These are phyloP conservation scores for Lepiota subincarnata DNA, from an alignment of 768 basidiomycete genomes.

Conservation along the genomic window DNA sequence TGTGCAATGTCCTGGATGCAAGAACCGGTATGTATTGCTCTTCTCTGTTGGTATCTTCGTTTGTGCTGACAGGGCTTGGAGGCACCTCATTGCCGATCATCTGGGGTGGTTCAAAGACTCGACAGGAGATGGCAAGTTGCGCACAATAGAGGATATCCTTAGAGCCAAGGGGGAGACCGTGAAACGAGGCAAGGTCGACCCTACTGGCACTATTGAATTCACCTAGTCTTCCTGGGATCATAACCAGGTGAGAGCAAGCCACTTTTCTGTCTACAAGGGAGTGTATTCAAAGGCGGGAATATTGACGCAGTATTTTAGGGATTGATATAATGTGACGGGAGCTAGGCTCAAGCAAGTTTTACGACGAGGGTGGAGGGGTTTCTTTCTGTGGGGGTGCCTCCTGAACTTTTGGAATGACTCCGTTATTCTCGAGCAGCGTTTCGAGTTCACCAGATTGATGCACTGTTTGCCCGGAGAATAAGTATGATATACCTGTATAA, in stretches of 20 bases:
- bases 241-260: not conserved
- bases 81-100: constrained; percentile 86
- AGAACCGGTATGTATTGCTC: constrained; percentile 56
- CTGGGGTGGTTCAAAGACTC: constrained; percentile 89
- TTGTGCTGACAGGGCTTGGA: constrained; percentile 21
- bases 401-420: constrained; percentile 56
- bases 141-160: constrained; percentile 82
- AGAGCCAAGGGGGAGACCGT: constrained; percentile 76
- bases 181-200: constrained; percentile 42
- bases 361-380: not conserved
- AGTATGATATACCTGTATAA: constrained; percentile 1
- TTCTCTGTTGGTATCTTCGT: not conserved
- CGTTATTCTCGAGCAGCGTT: constrained; percentile 65
- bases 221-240: constrained; percentile 17
- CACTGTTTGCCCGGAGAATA: constrained; percentile 49
- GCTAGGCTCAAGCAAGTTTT: not conserved
- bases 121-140: constrained; percentile 66
- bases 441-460: constrained; percentile 95
- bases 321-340: not conserved
- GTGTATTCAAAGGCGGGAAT: not conserved
- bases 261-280: not conserved
- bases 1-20: constrained; percentile 87
- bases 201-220: constrained; percentile 55
- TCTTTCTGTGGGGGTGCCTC: constrained; percentile 15
- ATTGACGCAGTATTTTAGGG: not conserved